A percentile compares a stretch with the other conserved stretches of the same genome.
phyloP scores from a whole-genome alignment of 768 basidiomycete genomes.

The Termitomyces sp. region DNA sequence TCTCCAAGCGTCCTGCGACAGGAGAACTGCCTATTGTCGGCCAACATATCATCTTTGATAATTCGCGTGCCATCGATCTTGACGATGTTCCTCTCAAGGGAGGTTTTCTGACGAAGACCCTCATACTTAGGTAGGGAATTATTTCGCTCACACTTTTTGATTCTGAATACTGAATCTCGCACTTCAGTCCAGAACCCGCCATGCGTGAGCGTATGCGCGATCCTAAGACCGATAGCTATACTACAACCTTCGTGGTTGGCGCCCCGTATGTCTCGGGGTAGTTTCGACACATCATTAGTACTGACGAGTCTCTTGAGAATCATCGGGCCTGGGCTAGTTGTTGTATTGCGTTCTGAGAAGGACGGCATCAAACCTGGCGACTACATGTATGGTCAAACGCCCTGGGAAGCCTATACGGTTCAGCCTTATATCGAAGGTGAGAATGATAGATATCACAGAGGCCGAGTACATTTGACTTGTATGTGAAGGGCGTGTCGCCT shows the following conservation, averaged over 20 bases:
- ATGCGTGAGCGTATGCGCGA: constrained; percentile 13
- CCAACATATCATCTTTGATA: constrained; percentile 11
- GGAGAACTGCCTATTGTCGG: constrained; percentile 12
- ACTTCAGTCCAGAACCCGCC: constrained; percentile 7
- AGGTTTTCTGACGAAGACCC: constrained; percentile 20
- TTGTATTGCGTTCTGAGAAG: constrained; percentile 33
- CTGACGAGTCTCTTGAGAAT: constrained; percentile 16
- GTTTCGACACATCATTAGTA: not conserved
- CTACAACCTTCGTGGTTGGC: constrained; percentile 9
- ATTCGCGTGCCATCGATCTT: constrained; percentile 18
- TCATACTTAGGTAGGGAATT: constrained; percentile 11
- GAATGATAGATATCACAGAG: not conserved
- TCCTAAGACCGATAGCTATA: constrained; percentile 7
- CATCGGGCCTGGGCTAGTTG: constrained; percentile 29
- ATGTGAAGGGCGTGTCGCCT: constrained; percentile 14
- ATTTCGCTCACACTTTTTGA: not conserved
- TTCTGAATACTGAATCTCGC: not conserved
- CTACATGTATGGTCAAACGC: constrained; percentile 28
- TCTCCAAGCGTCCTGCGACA: not conserved
- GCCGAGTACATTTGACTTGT: not conserved
- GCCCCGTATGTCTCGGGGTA: constrained; percentile 5
- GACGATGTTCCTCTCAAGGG: constrained; percentile 20
- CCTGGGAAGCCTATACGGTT: constrained; percentile 17
- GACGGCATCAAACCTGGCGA: constrained; percentile 23
- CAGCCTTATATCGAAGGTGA: constrained; percentile 13